Conservation (phyloP, 208 protist species). For the Balamuthia mandrillaris region DNA sequence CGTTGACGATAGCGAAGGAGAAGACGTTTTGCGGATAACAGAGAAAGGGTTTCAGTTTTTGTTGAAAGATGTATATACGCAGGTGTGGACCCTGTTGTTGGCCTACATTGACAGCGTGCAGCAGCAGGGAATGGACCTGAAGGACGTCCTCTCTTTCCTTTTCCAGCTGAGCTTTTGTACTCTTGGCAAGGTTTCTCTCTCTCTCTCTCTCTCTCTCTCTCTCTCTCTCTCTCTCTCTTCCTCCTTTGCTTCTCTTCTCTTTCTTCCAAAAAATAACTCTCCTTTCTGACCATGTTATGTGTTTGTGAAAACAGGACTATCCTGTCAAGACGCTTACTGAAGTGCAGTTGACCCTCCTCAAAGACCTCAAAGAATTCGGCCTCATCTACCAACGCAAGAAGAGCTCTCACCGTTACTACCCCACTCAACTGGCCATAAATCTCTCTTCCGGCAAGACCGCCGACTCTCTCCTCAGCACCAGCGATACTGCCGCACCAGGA, state of each 20-base stretch:
- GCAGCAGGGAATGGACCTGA: not conserved
- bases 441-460: no score
- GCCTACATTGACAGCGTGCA: not conserved
- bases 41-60: slow-evolving; percentile 9
- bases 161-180: not conserved
- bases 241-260: not conserved
- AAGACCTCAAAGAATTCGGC: not conserved
- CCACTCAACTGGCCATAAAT: not conserved
- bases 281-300: not conserved
- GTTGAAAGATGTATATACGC: not conserved
- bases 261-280: no score
- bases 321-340: not conserved
- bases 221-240: no score
- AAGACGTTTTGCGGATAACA: not conserved
- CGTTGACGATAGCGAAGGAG: not conserved
- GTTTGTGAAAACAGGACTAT: not conserved
- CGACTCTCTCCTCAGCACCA: no score
- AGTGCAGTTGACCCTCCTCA: not conserved
- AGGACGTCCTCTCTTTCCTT: slow-evolving; percentile 11
- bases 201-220: not conserved
- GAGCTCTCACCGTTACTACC: not conserved
- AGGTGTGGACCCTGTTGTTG: not conserved
- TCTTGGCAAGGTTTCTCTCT: not conserved
- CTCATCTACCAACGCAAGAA: not conserved
- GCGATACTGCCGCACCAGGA: no score